Conservation (phyloP, 345 rosid genomes). For the Hibiscus mutabilis region DNA sequence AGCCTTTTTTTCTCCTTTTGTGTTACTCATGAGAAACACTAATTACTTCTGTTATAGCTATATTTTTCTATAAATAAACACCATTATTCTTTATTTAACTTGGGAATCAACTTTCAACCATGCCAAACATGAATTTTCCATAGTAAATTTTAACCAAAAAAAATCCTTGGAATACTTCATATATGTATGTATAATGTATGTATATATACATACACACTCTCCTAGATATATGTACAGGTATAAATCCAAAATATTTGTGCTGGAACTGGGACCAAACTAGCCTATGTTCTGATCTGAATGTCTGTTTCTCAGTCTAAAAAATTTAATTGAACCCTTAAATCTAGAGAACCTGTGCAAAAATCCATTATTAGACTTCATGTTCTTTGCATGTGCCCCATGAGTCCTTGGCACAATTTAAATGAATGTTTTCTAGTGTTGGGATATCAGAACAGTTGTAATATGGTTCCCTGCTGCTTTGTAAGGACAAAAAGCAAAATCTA, state of each 20-base stretch:
- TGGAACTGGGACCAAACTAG: constrained; percentile 6
- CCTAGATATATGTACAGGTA: neutral
- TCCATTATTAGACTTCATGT: constrained; percentile 9
- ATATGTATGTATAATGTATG: neutral
- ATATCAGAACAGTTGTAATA: constrained; percentile 7
- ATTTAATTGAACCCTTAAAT: neutral
- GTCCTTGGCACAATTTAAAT: neutral
- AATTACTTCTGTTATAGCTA: neutral
- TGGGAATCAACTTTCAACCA: neutral
- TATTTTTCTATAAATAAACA: neutral
- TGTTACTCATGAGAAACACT: neutral
- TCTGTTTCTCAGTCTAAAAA: neutral
- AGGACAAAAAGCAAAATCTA: constrained; percentile 4
- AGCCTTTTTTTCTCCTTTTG: neutral
- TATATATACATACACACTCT: too few species aligned
- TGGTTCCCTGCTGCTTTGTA: constrained; percentile 1
- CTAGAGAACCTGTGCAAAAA: neutral
- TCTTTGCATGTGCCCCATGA: constrained; percentile 11
- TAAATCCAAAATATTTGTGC: neutral
- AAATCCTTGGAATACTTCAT: neutral
- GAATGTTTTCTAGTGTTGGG: neutral
- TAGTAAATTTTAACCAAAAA: too few species aligned
- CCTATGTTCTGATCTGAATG: neutral
- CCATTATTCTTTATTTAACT: too few species aligned
- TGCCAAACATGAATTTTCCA: too few species aligned